These are phyloP conservation scores for Starmera dryadoides DNA, from an alignment of 805 yeast species.

Conservation along the genomic window DNA sequence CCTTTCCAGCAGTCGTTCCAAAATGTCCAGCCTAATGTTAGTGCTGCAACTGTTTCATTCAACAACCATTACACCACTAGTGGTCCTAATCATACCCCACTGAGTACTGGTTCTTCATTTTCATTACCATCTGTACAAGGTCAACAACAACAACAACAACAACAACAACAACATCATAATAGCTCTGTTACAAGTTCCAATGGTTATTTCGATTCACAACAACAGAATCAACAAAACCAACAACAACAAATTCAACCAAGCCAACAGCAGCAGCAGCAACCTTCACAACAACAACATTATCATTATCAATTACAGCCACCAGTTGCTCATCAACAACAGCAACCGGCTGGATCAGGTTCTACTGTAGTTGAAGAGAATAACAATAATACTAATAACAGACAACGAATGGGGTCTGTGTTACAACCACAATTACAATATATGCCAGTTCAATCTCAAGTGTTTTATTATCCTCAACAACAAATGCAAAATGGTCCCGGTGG, in stretches of 20 bases:
- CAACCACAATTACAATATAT: neutral
- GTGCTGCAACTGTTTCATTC: neutral
- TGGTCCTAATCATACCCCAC: neutral
- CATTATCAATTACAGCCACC: neutral
- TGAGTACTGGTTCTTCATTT: constrained; percentile 1
- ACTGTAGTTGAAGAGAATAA: neutral
- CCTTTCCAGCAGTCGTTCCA: neutral
- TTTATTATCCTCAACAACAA: neutral
- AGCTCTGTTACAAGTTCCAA: neutral
- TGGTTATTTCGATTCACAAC: neutral
- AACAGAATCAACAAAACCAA: neutral
- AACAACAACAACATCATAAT: neutral
- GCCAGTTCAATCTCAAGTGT: neutral
- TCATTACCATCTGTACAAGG: constrained; percentile 8
- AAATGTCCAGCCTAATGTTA: neutral
- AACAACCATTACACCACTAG: constrained; percentile 3
- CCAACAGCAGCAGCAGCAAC: neutral
- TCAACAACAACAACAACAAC: constrained; percentile 1
- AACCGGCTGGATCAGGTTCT: neutral
- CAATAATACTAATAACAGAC: neutral
- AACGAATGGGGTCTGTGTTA: neutral
- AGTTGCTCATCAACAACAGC: neutral
- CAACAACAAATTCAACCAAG: neutral
- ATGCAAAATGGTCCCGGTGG: neutral
- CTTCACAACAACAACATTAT: neutral